Base-by-base conservation (phyloP, 257 asterid species). In the Nicotiana tabacum region DNA sequence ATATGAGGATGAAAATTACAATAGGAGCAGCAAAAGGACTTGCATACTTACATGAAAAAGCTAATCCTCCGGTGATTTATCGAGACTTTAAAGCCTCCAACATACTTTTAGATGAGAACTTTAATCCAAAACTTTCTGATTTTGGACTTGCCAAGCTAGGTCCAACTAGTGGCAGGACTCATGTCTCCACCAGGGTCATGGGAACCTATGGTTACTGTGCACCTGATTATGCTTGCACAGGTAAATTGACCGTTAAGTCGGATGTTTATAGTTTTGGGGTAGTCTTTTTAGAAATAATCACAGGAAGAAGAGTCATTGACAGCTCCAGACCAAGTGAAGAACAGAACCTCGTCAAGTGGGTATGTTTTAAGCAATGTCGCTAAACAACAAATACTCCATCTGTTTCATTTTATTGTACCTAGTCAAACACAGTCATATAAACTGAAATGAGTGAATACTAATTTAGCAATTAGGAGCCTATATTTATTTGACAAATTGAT, bases 171-270 rank as follows among this genome's bases (percentile, higher is more conserved):
- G 95, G 87, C 39, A 83, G 88, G 24, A 29, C 87, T 2, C 91
- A 92, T 58, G 92, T 94, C 24, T 91, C 97, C 11, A 94, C 97
- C 16, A 85, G 94, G 85, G 97, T 94, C 53, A 93, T 94, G 97
- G 98, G 97, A 61, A 94, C 97, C 5, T 92, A 90, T 70, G 98
- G 98, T 56, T 94, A 94, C 74, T 94, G 98, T 39, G 95, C 98
- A 2, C 98, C 97, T 0, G 97, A 94, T 81, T 91, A 92, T 58
- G 97, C 97, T 1, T 83, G 88, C 82, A 91, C 97, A 0, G 97
- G 97, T 4, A 91, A 90, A 72, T 77, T 94, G 65, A 91, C 97
- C 0, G 88, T 92, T 4, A 94, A 93, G 53, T 94, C 98, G 0
- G 97, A 94, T 66, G 94, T 94, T 1, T 94, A 92, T 79, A 94